Evolutionary conservation across 352 stramenopile species (phyloP).

Genomic region (Pythium monospermum): DNA sequence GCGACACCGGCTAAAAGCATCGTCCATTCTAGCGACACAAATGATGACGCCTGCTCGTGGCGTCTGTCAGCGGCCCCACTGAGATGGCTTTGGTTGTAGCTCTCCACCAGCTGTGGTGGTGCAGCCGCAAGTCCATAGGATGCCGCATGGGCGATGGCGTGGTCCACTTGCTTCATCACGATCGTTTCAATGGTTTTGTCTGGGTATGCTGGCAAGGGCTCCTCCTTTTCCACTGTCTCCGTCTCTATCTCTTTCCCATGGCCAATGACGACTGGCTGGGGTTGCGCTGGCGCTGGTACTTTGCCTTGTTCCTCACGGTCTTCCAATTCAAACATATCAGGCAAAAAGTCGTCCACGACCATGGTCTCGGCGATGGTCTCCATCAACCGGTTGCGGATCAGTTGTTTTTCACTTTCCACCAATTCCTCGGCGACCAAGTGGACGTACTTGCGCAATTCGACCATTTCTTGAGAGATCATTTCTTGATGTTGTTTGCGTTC

Average conservation of each 20-base stretch:
- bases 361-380: slow-evolving; percentile 22
- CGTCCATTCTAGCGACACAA: slow-evolving; percentile 39
- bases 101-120: no score
- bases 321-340: no score
- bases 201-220: not conserved
- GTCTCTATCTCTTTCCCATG: not conserved
- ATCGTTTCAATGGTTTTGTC: not conserved
- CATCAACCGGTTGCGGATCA: slow-evolving; percentile 38
- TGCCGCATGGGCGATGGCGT: not conserved
- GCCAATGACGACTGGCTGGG: not conserved
- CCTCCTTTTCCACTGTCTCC: not conserved
- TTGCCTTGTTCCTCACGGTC: no score
- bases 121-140: no score
- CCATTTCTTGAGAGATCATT: slow-evolving; percentile 65
- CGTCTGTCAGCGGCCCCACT: not conserved
- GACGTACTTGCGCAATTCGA: slow-evolving; percentile 46
- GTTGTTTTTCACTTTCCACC: slow-evolving; percentile 46
- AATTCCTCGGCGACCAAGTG: slow-evolving; percentile 45
- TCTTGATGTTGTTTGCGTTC: slow-evolving; percentile 53
- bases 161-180: slow-evolving; percentile 7
- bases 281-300: not conserved
- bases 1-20: slow-evolving; percentile 34
- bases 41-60: slow-evolving; percentile 7
- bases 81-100: not conserved
- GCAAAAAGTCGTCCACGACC: not conserved